These are phyloP conservation scores for Penicillium mononematosum DNA, from an alignment of 495 filamentous ascomycete species.

Conservation along the genomic window DNA sequence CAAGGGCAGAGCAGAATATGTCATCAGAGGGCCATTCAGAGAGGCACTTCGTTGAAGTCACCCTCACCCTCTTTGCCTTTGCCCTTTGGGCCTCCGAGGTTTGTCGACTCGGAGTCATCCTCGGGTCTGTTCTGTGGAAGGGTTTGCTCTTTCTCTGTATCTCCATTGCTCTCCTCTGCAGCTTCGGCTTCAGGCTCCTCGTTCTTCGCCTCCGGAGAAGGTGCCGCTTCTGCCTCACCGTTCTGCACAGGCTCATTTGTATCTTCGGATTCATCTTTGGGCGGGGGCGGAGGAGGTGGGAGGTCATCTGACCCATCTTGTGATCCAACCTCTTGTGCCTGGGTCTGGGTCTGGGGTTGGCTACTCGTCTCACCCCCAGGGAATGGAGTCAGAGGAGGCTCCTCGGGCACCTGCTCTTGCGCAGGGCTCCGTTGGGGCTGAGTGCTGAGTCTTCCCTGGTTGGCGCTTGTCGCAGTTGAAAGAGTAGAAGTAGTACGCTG, in stretches of 20 bases:
- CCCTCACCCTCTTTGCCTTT: constrained; percentile 39
- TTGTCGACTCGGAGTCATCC: constrained; percentile 20
- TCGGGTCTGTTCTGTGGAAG: constrained; percentile 30
- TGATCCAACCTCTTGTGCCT: constrained; percentile 27
- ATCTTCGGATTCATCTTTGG: constrained; percentile 36
- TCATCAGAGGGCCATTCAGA: constrained; percentile 21
- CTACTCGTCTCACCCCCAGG: constrained; percentile 38
- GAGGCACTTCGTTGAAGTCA: constrained; percentile 45
- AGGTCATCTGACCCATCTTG: constrained; percentile 28
- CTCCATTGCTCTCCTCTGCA: constrained; percentile 16
- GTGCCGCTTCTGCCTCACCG: constrained; percentile 18
- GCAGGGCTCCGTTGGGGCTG: constrained; percentile 22
- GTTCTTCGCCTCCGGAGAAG: constrained; percentile 13
- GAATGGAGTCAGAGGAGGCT: constrained; percentile 47
- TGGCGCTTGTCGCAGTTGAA: constrained; percentile 26
- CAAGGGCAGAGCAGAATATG: constrained; percentile 6
- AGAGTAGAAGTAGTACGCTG: constrained; percentile 43
- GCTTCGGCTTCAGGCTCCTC: constrained; percentile 8
- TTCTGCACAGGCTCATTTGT: constrained; percentile 22
- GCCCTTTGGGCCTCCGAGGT: constrained; percentile 20
- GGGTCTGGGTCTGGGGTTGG: constrained; percentile 30
- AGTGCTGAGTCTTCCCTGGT: constrained; percentile 28
- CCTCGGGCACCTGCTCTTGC: constrained; percentile 25
- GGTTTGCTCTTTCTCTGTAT: constrained; percentile 19
- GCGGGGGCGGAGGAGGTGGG: constrained; percentile 37